A percentile compares a stretch with the other conserved stretches of the same genome.
phyloP scores from a whole-genome alignment of 768 basidiomycete species.

The Boletus pseudo-olivaceus region DNA sequence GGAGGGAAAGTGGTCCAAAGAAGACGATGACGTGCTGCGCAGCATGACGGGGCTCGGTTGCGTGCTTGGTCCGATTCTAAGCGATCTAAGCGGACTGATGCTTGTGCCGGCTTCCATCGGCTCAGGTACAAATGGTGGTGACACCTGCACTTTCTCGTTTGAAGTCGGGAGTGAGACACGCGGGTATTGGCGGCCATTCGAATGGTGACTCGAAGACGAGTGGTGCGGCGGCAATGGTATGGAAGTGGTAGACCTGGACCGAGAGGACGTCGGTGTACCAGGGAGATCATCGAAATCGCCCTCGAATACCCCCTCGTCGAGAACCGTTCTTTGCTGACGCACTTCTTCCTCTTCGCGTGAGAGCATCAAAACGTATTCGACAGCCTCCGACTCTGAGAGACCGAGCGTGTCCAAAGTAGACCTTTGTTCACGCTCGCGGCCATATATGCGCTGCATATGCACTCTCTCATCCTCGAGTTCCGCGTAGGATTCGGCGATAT shows the following conservation, averaged over 20 bases:
- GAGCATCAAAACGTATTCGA: conserved; percentile 82
- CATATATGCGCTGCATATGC: conserved; percentile 35
- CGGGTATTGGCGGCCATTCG: conserved; percentile 28
- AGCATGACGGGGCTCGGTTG: conserved; percentile 9
- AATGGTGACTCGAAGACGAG: conserved; percentile 19
- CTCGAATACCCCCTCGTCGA: conserved; percentile 56
- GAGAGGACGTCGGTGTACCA: conserved; percentile 16
- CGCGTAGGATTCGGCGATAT: conserved; percentile 55
- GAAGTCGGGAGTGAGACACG: conserved; percentile 31
- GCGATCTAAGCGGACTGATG: conserved; percentile 25
- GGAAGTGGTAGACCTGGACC: conserved; percentile 4
- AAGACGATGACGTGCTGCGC: conserved; percentile 19
- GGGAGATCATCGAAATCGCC: conserved; percentile 37
- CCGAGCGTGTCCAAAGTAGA: conserved; percentile 60
- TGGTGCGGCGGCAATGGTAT: conserved; percentile 5
- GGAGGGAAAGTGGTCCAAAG: conserved; percentile 32
- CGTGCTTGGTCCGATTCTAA: conserved; percentile 1
- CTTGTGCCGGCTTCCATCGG: conserved; percentile 51
- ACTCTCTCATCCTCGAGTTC: conserved; percentile 51
- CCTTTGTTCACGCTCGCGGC: conserved; percentile 56
- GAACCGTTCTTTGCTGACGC: conserved; percentile 7
- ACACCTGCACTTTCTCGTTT: conserved; percentile 54
- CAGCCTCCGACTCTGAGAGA: conserved; percentile 66
- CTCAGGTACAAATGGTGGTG: conserved; percentile 47
- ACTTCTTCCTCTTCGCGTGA: conserved; percentile 67